phyloP scores from a whole-genome alignment of 352 stramenopile genomes.

The Pythium brassicae region DNA sequence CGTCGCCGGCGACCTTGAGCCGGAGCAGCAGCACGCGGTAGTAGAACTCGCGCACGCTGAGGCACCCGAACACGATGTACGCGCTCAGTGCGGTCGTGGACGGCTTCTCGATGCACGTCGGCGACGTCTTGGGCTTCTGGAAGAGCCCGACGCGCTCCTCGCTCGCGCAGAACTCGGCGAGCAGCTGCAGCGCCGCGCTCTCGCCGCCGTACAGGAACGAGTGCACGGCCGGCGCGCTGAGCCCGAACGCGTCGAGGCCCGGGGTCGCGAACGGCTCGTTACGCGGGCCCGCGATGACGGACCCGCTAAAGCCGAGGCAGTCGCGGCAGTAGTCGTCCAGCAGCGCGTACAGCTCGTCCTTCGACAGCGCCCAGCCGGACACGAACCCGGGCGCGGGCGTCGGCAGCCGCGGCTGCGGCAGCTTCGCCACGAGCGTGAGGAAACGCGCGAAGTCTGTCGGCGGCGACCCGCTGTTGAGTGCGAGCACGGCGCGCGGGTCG shows the following conservation, averaged over 20 bases:
- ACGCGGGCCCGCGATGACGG: slow-evolving; percentile 22
- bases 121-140: slow-evolving; percentile 95
- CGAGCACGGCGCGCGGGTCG: slow-evolving; percentile 49
- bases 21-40: slow-evolving; percentile 84
- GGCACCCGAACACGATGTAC: slow-evolving; percentile 89
- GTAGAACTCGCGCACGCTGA: slow-evolving; percentile 78
- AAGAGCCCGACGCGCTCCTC: slow-evolving; percentile 86
- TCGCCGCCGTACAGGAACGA: slow-evolving; percentile 58
- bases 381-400: slow-evolving; percentile 28
- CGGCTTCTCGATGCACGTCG: slow-evolving; percentile 69
- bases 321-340: slow-evolving; percentile 24
- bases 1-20: slow-evolving; percentile 84
- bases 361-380: slow-evolving; percentile 15
- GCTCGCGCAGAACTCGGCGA: slow-evolving; percentile 58
- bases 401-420: slow-evolving; percentile 47
- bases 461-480: slow-evolving; percentile 33
- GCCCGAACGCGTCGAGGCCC: slow-evolving; percentile 31
- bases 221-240: slow-evolving; percentile 25
- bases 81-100: slow-evolving; percentile 94
- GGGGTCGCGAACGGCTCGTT: slow-evolving; percentile 36
- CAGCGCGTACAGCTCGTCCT: slow-evolving; percentile 24
- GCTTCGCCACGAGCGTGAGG: slow-evolving; percentile 45
- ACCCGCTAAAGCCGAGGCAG: slow-evolving; percentile 7
- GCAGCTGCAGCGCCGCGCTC: slow-evolving; percentile 34
- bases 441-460: slow-evolving; percentile 51